Evolutionary conservation across 1,284 basidiomycete genomes (phyloP), one percentile per base, ranked within the genome.

Genomic region (Ustilago vetiveriae): DNA sequence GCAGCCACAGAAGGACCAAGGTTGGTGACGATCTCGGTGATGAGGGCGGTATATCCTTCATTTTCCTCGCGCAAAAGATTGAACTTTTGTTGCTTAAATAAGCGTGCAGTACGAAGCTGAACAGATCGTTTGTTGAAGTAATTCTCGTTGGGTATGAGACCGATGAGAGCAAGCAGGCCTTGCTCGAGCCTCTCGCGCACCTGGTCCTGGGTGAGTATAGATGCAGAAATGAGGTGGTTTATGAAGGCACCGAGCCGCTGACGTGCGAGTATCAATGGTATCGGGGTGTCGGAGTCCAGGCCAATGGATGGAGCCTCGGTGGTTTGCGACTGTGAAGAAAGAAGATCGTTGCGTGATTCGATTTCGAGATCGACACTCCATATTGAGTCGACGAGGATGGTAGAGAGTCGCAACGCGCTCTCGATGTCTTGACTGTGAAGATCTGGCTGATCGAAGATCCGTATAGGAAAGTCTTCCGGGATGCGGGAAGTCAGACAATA

Each of bases 51-150:
- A 84, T 94, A 98, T 6, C 96, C 96, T 84, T 98, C 94, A 1
- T 92, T 94, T 74, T 96, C 92, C 84, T 99, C 96, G 36, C 96
- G 90, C 10, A 98, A 87, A 29, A 99, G 87, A 78, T 98, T 99
- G 85, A 94, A 97, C 83, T 97, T 98, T 84, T 94, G 94, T 83
- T 98, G 96, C 82, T 95, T 97, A 86, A 95, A 98, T 83, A 72
- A 63, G 13, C 46, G 58, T 4, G 74, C 64, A 16, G 80, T 82
- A 40, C 78, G 77, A 51, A 82, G 64, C 41, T 75, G 75, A 17
- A 79, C 68, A 10, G 62, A 64, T 17, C 75, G 78, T 23, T 65
- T 64, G 37, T 67, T 60, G 56, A 81, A 78, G 36, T 48, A 54
- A 19, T 36, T 50, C 21, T 74, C 64, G 35, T 81, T 76, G 13